These are phyloP conservation scores for Phialocephala subalpina DNA, from an alignment of 2,329 filamentous ascomycete species.

Conservation along the genomic window DNA sequence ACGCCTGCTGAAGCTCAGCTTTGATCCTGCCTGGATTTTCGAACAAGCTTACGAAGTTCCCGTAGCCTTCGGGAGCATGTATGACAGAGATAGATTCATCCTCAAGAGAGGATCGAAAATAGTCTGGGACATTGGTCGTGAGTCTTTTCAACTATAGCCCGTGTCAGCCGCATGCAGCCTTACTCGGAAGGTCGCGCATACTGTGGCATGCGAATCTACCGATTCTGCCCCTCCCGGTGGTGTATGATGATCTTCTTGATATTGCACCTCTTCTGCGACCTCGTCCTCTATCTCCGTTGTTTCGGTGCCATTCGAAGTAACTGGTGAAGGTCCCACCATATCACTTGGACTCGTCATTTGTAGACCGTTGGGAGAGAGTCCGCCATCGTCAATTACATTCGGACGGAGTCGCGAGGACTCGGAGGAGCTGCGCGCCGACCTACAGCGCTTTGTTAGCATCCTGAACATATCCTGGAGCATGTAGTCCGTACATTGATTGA, in stretches of 20 bases:
- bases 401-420: conserved; percentile 61
- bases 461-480: conserved; percentile 7
- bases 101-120: conserved; percentile 64
- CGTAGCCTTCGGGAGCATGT: conserved; percentile 85
- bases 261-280: conserved; percentile 66
- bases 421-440: conserved; percentile 52
- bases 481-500: conserved; percentile 57
- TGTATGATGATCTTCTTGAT: conserved; percentile 45
- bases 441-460: conserved; percentile 39
- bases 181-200: conserved; percentile 29
- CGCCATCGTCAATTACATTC: conserved; percentile 49
- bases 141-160: conserved; percentile 41
- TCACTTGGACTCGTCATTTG: conserved; percentile 70
- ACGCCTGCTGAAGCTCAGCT: conserved; percentile 16
- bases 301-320: conserved; percentile 85
- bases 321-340: conserved; percentile 81
- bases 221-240: conserved; percentile 45
- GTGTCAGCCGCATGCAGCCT: conserved; percentile 29
- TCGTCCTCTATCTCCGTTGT: conserved; percentile 88
- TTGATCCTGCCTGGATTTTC: neutral
- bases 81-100: conserved; percentile 91
- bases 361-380: conserved; percentile 39
- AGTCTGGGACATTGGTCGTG: conserved; percentile 62
- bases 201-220: conserved; percentile 35
- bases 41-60: conserved; percentile 71